Base-by-base conservation (phyloP, 371 early-diverging fungal species). In the Basidiobolus meristosporus region DNA sequence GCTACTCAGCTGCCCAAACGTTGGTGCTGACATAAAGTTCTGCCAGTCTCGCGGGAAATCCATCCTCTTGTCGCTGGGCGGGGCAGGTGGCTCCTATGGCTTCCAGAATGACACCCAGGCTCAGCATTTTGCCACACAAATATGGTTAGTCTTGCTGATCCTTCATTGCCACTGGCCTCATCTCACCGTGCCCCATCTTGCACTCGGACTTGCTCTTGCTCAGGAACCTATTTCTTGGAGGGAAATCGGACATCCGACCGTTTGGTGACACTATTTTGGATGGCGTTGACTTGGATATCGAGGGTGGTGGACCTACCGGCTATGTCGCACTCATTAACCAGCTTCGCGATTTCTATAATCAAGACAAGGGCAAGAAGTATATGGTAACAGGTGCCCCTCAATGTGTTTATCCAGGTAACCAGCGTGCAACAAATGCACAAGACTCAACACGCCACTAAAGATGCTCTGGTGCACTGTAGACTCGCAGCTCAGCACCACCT, bases 231-330 rank as follows among this genome's bases (percentile, higher is more conserved):
- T 75, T 70, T 47, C 55, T 69, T 7, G 70, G 63, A 30, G 79
- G 76, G n/a, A 45, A 47, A 0, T 47, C 60, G 4, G 17, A 39
- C 0, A 57, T 54, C 15, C 62, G 77, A 7, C 77, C 79, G 0
- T 81, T 81, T 51, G 74, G 71, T 4, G 57, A 61, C 36, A 70
- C 65, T 0, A 51, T 66, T 1, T 46, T 77, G 2, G 79, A 81
- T 42, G 79, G 79, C 0, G 60, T 78, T 31, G 79, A 79, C 44
- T 49, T 81, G 31, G 82, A 81, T 39, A 68, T 78, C 30, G 81
- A 78, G 38, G 68, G 69, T 39, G 70, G 77, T 16, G 47, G 51
- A 11, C 48, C 53, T 9, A 41, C 48, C 3, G 77, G 73, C 3
- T 82, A 77, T 41, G 42, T 55, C 0, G 57, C 57, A 20, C 57